A percentile compares a stretch with the other conserved stretches of the same genome.
These are phyloP conservation scores for Raphidocelis subcapitata DNA, from an alignment of 139 green algal species.

Conservation along the genomic window DNA sequence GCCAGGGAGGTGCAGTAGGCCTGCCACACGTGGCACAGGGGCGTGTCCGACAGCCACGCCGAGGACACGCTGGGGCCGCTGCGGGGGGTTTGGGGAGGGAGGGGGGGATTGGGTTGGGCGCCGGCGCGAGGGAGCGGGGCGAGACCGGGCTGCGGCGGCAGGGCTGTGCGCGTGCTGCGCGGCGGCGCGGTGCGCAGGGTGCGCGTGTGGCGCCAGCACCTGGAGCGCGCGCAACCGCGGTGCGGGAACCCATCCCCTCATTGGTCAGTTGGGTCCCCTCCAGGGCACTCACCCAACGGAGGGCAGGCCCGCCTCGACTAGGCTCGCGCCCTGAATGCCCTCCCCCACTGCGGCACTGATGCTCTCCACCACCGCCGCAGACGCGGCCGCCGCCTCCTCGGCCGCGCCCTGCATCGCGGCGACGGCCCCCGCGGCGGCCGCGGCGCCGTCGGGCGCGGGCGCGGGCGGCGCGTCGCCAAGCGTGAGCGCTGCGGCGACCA, in stretches of 20 bases:
- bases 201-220: neutral
- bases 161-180: neutral
- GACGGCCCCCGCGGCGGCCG: no score
- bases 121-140: neutral
- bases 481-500: no score
- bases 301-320: constrained; percentile 23
- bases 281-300: constrained; percentile 17
- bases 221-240: neutral
- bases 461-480: no score
- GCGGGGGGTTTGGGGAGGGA: neutral
- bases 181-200: neutral
- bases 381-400: neutral
- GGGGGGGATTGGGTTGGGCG: neutral
- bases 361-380: neutral
- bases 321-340: constrained; percentile 13
- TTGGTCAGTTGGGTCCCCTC: neutral
- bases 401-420: no score
- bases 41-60: constrained; percentile 19
- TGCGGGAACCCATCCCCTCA: neutral
- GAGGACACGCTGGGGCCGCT: neutral
- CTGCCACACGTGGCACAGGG: constrained; percentile 26
- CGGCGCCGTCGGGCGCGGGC: no score
- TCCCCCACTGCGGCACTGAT: constrained; percentile 17
- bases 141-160: neutral
- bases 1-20: constrained; percentile 29